Evolutionary conservation across 1,284 basidiomycete genomes (phyloP).

Genomic region (Boletus calvinii): DNA sequence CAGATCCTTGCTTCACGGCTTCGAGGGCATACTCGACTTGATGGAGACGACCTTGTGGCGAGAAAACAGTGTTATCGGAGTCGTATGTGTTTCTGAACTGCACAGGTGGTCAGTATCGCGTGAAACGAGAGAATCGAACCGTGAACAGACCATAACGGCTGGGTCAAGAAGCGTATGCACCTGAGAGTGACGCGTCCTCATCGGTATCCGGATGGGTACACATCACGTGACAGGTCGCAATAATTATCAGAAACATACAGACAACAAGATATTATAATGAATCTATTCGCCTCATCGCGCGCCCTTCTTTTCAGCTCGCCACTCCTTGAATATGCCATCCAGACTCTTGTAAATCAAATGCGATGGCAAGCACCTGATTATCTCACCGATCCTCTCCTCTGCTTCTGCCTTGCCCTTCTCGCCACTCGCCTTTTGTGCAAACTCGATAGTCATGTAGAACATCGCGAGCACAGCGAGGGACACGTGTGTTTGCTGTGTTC

Average conservation of each 20-base stretch:
- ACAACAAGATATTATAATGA: slow-evolving; percentile 8
- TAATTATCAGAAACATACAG: slow-evolving; percentile 13
- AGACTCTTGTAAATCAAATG: slow-evolving; percentile 85
- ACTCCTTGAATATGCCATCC: slow-evolving; percentile 92
- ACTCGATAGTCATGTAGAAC: slow-evolving; percentile 81
- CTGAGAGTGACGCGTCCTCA: slow-evolving; percentile 31
- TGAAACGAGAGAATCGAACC: not conserved
- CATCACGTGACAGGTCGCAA: slow-evolving; percentile 25
- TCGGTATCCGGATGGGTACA: slow-evolving; percentile 6
- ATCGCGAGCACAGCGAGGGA: slow-evolving; percentile 89
- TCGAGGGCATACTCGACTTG: slow-evolving; percentile 99
- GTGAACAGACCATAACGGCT: slow-evolving; percentile 30
- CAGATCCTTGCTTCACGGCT: slow-evolving; percentile 99
- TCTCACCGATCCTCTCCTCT: slow-evolving; percentile 81
- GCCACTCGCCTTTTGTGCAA: slow-evolving; percentile 68
- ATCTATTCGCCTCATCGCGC: slow-evolving; percentile 36
- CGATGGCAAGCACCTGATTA: slow-evolving; percentile 82
- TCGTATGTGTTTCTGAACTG: slow-evolving; percentile 96
- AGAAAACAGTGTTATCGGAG: slow-evolving; percentile 96
- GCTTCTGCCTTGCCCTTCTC: slow-evolving; percentile 68
- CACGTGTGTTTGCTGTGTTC: slow-evolving; percentile 88
- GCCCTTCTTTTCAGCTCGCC: slow-evolving; percentile 78
- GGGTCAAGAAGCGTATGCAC: slow-evolving; percentile 12
- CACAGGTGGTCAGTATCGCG: slow-evolving; percentile 9
- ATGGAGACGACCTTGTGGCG: slow-evolving; percentile 85